Conservation (phyloP, 768 basidiomycete genomes). For the Mycena rebaudengoi region DNA sequence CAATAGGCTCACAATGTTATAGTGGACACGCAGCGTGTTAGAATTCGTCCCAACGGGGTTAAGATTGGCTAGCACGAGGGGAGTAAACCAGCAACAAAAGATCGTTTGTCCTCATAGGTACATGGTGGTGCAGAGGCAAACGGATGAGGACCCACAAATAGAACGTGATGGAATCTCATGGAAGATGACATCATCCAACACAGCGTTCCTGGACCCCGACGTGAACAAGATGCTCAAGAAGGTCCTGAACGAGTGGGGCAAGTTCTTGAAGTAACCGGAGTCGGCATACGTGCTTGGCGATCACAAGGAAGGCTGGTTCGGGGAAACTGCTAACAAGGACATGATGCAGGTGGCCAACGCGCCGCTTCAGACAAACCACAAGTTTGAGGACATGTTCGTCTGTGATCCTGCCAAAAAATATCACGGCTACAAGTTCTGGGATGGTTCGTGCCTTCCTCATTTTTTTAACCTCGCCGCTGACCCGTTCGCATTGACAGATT, state of each 20-base stretch:
- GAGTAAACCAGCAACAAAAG: too few species aligned
- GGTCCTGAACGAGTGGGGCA: constrained; percentile 12
- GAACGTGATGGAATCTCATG: too few species aligned
- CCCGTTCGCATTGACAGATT: background rate
- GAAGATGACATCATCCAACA: too few species aligned
- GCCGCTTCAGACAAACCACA: background rate
- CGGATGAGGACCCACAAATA: too few species aligned
- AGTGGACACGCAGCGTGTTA: background rate
- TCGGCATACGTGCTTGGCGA: constrained; percentile 3
- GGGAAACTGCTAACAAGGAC: constrained; percentile 2
- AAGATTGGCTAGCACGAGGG: too few species aligned
- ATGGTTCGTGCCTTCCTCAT: background rate
- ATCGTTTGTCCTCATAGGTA: too few species aligned
- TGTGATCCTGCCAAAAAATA: constrained; percentile 1
- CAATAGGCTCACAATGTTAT: background rate
- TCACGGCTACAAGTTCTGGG: constrained; percentile 6
- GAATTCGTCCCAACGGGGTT: too few species aligned
- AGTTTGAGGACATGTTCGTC: constrained; percentile 5
- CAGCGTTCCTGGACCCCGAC: constrained; percentile 10
- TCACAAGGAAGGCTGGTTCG: constrained; percentile 7
- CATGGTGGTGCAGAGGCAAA: too few species aligned
- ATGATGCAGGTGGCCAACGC: constrained; percentile 11
- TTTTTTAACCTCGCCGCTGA: background rate
- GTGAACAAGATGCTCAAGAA: constrained; percentile 13
- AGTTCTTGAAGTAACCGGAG: background rate